A percentile compares a stretch with the other conserved stretches of the same genome.
phyloP scores from a whole-genome alignment of 73 alveolate species.

The Tetrahymena borealis region DNA sequence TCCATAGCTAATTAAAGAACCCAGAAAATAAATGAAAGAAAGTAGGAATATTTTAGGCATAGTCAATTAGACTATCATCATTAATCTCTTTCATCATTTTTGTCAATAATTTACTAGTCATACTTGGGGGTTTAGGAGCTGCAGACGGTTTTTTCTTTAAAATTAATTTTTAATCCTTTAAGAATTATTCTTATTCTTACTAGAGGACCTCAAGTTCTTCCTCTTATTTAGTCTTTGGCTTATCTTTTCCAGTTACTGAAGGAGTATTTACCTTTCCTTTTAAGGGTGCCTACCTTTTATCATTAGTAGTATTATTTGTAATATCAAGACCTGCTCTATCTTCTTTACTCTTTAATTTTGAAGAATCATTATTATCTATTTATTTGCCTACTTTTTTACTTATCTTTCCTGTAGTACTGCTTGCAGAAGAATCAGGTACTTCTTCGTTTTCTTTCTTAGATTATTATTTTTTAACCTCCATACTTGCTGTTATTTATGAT shows the following conservation, averaged over 20 bases:
- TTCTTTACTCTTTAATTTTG: neutral
- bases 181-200: neutral
- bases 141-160: conserved; percentile 2
- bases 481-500: neutral
- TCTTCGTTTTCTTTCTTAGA: neutral
- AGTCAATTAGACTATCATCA: conserved; percentile 20
- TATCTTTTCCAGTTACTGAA: neutral
- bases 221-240: neutral
- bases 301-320: neutral
- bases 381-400: neutral
- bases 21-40: conserved; percentile 27
- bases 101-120: neutral
- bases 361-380: neutral
- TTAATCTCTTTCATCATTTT: conserved; percentile 19
- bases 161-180: conserved; percentile 1
- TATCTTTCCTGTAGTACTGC: too few species aligned
- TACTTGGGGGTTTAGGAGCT: conserved; percentile 3
- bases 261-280: neutral
- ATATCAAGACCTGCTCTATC: neutral
- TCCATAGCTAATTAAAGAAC: neutral
- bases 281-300: neutral
- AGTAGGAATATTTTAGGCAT: conserved; percentile 16
- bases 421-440: too few species aligned
- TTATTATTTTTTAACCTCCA: neutral
- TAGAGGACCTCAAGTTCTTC: neutral